Evolutionary conservation across 768 basidiomycete genomes (phyloP), one percentile per base, ranked within the genome.

Genomic region (Psilocybe cubensis): DNA sequence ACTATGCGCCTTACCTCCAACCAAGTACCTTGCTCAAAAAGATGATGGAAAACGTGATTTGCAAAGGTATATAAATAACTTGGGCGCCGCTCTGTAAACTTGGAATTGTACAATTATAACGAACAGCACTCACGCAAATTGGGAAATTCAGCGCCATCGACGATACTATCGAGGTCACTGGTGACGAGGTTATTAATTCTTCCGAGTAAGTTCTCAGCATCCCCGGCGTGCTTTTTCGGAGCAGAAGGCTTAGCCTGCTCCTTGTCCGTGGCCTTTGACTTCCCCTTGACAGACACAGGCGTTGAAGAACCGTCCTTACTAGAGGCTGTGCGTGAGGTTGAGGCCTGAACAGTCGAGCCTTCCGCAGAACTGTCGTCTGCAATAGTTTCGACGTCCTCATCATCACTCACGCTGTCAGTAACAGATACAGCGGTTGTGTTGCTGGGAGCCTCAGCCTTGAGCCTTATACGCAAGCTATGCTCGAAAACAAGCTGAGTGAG

Each of bases 101-200:
- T n/a, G n/a, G n/a, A n/a, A n/a, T n/a, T n/a, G n/a, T n/a, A n/a
- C n/a, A n/a, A n/a, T n/a, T n/a, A n/a, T n/a, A n/a, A n/a, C n/a
- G n/a, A n/a, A n/a, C n/a, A 7, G 28, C 17, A 63, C 65, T 21
- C 41, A 71, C 70, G 23, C 10, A 69, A 45, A 31, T 61, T 54
- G 17, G 76, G 50, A 49, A 79, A 74, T 55, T 79, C 72, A 11
- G 70, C 59, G 20, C 72, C 70, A 28, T 70, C 69, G 14, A 65
- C 65, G 41, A 80, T 76, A 56, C 70, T 73, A 24, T 58, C 61
- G 48, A 78, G 38, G 69, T 92, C 90, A 2, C 84, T 85, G 8
- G 88, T 84, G 29, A 90, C 82, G 4, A 91, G 72, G 53, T 91
- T 92, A 67, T 87, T 92, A 67, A 92, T 86, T 65, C 84, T 88